Base-by-base conservation (phyloP, 306 rosid genomes). In the Glycine soja region DNA sequence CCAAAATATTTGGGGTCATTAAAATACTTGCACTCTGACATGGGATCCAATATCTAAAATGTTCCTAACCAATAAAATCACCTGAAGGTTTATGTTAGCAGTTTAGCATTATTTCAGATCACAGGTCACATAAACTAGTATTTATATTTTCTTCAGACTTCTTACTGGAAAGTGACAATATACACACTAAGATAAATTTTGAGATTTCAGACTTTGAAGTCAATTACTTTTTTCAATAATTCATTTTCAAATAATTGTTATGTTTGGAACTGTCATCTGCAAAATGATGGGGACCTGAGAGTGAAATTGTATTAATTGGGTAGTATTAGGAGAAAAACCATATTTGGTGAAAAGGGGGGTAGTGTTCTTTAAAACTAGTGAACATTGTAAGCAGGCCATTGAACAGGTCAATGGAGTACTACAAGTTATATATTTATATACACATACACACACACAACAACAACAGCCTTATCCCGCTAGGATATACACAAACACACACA, bases 211-310 rank as follows among this genome's bases (percentile, higher is more conserved):
- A 40, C 43, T 40, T 40, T 40, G 43, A 40, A 40, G 43, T 40
- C 63, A 51, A 34, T 34, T 3, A 72, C 75, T 3, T 50, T 15
- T 72, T 34, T 57, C 30, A 72, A 73, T 10, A 73, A 53, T 7
- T 54, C 18, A 38, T 73, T 73, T 14, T 54, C 8, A 54, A 54
- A 54, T 54, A 12, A 56, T 11, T 6, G 7, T 38, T 40, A 38
- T 36, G 19, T 56, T 56, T 56, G 68, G 38, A 74, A 74, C 11
- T 56, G 19, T 38, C 16, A 54, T 38, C 38, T 71, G 47, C 46
- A 38, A 74, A 38, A 1, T 10, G 12, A 5, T 40, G 67, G 13
- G 30, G 30, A 65, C 12, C 50, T 34, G 48, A 34, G 69, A 54
- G 16, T 54, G 14, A 73, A 15, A 73, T 5, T 73, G 53, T 54